Percentiles rank a stretch among this genome's conserved stretches.
phyloP scores from a whole-genome alignment of 805 yeast genomes.

The Zygotorulaspora chibaensis region DNA sequence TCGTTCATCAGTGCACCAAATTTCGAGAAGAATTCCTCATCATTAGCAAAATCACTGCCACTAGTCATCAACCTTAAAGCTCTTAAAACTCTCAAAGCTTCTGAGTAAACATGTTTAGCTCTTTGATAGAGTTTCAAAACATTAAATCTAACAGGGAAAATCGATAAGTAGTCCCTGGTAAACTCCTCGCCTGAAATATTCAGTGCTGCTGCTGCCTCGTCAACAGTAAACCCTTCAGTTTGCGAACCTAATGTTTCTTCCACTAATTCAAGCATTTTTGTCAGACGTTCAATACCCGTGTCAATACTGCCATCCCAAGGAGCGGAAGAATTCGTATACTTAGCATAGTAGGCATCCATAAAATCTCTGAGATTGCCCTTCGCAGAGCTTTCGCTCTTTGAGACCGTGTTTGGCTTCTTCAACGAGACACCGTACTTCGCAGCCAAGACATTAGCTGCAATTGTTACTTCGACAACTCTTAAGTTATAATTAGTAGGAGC shows the following conservation, averaged over 20 bases:
- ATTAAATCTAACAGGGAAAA: slow-evolving; percentile 56
- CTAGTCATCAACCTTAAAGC: slow-evolving; percentile 41
- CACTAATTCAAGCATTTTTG: slow-evolving; percentile 40
- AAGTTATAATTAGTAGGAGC: slow-evolving; percentile 67
- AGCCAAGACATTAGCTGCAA: slow-evolving; percentile 61
- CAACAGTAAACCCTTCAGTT: slow-evolving; percentile 47
- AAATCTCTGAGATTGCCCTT: slow-evolving; percentile 65
- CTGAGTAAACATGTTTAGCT: slow-evolving; percentile 59
- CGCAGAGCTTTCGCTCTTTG: slow-evolving; percentile 43
- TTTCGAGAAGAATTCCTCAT: slow-evolving; percentile 36
- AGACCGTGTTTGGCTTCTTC: slow-evolving; percentile 20
- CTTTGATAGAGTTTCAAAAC: slow-evolving; percentile 53
- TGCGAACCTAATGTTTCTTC: slow-evolving; percentile 41
- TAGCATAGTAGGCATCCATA: slow-evolving; percentile 45
- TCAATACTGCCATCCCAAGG: slow-evolving; percentile 48
- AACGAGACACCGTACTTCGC: slow-evolving; percentile 41
- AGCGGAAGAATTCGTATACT: slow-evolving; percentile 23
- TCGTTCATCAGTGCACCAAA: slow-evolving; percentile 57
- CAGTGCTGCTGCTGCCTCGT: slow-evolving; percentile 44
- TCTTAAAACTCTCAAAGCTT: slow-evolving; percentile 54
- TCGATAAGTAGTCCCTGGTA: slow-evolving; percentile 41
- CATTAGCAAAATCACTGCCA: slow-evolving; percentile 11
- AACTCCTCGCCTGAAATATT: slow-evolving; percentile 43
- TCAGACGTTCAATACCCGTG: slow-evolving; percentile 40
- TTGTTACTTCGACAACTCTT: slow-evolving; percentile 66